Conservation (phyloP, 345 rosid species). For the Chamaenerion angustifolium region DNA sequence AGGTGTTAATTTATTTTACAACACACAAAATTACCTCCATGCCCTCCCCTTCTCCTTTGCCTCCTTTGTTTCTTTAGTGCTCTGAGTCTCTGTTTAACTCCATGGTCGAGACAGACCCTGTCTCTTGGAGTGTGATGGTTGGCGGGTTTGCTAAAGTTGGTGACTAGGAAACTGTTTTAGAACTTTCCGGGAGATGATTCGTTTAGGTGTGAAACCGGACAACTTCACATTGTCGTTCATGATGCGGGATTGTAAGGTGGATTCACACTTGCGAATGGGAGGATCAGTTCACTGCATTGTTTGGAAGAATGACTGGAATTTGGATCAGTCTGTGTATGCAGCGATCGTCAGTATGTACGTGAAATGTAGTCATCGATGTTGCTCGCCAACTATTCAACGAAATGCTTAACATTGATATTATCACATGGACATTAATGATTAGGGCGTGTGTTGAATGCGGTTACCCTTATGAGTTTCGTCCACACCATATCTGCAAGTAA, state of each 20-base stretch:
- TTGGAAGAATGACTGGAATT: slow-evolving; percentile 30
- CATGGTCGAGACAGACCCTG: slow-evolving; percentile 31
- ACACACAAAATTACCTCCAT: no score
- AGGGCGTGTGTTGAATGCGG: no score
- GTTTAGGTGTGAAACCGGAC: slow-evolving; percentile 35
- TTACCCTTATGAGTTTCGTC: no score
- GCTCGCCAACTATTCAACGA: slow-evolving; percentile 37
- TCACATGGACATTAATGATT: no score
- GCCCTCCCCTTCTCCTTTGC: no score
- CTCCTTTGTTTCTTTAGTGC: no score
- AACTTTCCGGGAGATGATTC: no score
- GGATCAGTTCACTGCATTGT: slow-evolving; percentile 31
- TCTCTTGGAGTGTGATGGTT: slow-evolving; percentile 60
- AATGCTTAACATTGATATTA: slow-evolving; percentile 41
- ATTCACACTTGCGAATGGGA: slow-evolving; percentile 24
- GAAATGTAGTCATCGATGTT: slow-evolving; percentile 23
- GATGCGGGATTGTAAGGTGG: slow-evolving; percentile 41
- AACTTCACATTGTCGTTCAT: slow-evolving; percentile 38
- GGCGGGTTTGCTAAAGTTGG: no score
- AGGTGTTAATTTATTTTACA: no score
- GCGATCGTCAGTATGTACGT: slow-evolving; percentile 49
- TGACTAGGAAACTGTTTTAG: no score
- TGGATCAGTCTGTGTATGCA: slow-evolving; percentile 36
- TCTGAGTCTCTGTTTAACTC: slow-evolving; percentile 28
- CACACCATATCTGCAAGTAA: no score